Conservation (phyloP, 345 rosid species). For the Atalantia buxifolia region DNA sequence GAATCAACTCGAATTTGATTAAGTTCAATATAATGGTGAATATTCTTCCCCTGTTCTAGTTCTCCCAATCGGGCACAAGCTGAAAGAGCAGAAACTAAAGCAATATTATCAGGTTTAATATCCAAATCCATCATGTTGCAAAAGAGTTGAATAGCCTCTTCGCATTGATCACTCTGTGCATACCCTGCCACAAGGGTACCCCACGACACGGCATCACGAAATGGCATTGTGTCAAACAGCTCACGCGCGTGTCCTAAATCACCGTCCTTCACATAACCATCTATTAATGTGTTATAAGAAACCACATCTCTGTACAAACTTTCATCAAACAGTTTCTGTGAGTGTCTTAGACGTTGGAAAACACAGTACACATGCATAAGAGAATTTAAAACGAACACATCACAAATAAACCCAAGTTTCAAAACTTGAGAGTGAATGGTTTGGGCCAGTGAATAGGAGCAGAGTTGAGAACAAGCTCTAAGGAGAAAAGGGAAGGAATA, state of each 20-base stretch:
- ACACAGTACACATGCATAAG: conserved; percentile 35
- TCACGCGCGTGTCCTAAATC: conserved; percentile 43
- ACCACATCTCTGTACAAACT: conserved; percentile 51
- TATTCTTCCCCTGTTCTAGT: conserved; percentile 45
- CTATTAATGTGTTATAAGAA: conserved; percentile 57
- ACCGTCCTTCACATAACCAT: conserved; percentile 52
- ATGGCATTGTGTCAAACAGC: conserved; percentile 56
- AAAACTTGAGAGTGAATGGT: conserved; percentile 53
- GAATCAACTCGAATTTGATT: conserved; percentile 41
- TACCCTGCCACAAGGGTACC: conserved; percentile 65
- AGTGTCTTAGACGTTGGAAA: conserved; percentile 15
- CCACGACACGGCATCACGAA: conserved; percentile 65
- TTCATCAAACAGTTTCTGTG: conserved; percentile 49
- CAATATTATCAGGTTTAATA: conserved; percentile 45
- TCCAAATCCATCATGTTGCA: conserved; percentile 39
- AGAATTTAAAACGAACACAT: conserved; percentile 52
- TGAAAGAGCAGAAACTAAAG: conserved; percentile 73
- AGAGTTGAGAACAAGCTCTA: conserved; percentile 52
- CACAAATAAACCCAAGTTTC: conserved; percentile 47
- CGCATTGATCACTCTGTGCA: conserved; percentile 34
- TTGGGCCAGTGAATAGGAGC: conserved; percentile 19
- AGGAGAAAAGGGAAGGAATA: conserved; percentile 64
- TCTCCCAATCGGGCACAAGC: conserved; percentile 74
- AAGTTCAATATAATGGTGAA: conserved; percentile 38
- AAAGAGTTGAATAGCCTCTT: conserved; percentile 51